Evolutionary conservation across 208 protist species (phyloP), one percentile per base, ranked within the genome.

Genomic region (Leishmania tropica): DNA sequence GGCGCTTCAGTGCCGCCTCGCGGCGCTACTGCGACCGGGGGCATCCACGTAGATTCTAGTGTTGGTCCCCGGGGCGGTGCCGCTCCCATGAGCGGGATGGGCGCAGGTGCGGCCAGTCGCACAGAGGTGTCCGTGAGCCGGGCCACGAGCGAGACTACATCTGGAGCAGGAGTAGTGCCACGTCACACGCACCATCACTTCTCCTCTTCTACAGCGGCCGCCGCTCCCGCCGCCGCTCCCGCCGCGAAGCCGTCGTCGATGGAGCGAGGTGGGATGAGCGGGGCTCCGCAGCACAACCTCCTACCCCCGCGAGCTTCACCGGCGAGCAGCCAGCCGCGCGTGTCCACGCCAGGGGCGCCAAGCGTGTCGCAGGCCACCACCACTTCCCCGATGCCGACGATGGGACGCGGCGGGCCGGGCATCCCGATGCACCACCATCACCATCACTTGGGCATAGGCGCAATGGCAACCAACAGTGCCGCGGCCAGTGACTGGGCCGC

Each of bases 341-440:
- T 62, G 24, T 10, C 62, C 73, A 71, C 80, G 24, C 80, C 74
- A 35, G 80, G 75, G 47, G 72, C 71, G 37, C 8, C 76, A 19
- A 31, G 35, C n/a, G 73, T 62, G 31, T 47, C 71, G 24, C 35
- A 68, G 21, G 15, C 75, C 15, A 65, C 71, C 37, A 79, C 77
- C 53, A 64, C 28, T n/a, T 70, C 76, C 47, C 21, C 76, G 19
- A 56, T 74, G 73, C 84, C 84, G 58, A 58, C 68, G 28, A 76
- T 76, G 2, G 62, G 65, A 64, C 84, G 75, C 2, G 37, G 72
- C 15, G 76, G 72, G 31, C 64, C 54, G 58, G 53, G 67, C 51
- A 85, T 83, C 17, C 51, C 64, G 35, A 85, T 83, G 54, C 83
- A 85, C 42, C 83, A 88, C 37, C 81, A 90, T 51, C 87, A 90